These are phyloP conservation scores for Pseudogymnoascus sp. DNA, from an alignment of 2,329 filamentous ascomycete genomes.

Conservation along the genomic window DNA sequence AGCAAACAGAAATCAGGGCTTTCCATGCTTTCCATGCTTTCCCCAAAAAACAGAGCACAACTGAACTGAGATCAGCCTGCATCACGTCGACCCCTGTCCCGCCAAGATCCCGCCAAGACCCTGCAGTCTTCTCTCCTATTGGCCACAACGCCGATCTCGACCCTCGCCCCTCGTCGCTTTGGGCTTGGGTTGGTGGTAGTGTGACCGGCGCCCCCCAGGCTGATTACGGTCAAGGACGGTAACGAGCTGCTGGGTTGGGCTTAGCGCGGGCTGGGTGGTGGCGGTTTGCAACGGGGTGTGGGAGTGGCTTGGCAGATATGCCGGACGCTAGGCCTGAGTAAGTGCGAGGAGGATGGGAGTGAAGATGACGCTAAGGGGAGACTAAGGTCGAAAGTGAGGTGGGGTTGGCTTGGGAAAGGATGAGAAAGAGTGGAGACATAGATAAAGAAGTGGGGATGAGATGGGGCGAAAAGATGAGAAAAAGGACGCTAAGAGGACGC, in stretches of 20 bases:
- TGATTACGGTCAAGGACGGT: neutral
- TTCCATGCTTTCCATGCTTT: neutral
- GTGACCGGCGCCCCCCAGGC: neutral
- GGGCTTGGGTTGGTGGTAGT: neutral
- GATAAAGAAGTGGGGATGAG: neutral
- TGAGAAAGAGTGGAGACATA: neutral
- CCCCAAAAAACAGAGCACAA: neutral
- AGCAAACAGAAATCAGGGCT: neutral
- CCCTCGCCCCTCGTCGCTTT: neutral
- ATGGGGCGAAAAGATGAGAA: neutral
- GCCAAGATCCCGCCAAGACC: neutral
- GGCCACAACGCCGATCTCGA: neutral
- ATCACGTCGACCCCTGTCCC: neutral
- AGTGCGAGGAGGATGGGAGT: neutral
- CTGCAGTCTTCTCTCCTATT: neutral
- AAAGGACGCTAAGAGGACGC: neutral
- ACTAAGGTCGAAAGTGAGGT: neutral
- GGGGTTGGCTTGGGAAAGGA: neutral
- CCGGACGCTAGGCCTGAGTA: neutral
- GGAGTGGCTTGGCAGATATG: neutral
- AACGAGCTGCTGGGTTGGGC: neutral
- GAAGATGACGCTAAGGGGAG: neutral
- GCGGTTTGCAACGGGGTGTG: neutral
- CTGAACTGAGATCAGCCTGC: neutral
- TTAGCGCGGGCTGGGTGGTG: neutral